Conservation (phyloP, 1,284 basidiomycete genomes). For the Cystobasidiaceae sp. region DNA sequence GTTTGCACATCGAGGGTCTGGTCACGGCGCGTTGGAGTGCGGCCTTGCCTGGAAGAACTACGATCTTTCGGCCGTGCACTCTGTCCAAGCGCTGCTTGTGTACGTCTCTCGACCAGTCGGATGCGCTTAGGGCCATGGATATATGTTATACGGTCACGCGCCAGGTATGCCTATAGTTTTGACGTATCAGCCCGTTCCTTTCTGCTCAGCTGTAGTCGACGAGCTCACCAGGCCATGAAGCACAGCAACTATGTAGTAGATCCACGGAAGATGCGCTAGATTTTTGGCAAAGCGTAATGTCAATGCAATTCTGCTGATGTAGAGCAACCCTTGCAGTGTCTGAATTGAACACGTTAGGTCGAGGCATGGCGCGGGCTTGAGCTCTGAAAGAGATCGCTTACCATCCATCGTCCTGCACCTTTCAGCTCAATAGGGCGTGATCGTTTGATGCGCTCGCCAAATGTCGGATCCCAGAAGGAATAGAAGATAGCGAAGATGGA, state of each 20-base stretch:
- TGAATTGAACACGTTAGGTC: background rate
- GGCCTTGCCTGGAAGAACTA: background rate
- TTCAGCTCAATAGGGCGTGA: background rate
- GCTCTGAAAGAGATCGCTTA: no score
- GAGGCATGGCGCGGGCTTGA: no score
- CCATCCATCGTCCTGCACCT: slow-evolving; percentile 10
- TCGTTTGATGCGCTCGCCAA: background rate
- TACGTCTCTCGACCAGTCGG: no score
- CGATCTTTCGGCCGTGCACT: no score
- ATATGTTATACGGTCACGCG: background rate
- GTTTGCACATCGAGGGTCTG: background rate
- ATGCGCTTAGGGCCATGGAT: background rate
- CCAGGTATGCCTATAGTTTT: no score
- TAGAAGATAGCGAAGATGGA: slow-evolving; percentile 29
- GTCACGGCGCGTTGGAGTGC: background rate
- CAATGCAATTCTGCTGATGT: no score
- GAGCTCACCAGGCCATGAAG: no score
- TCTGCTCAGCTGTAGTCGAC: no score
- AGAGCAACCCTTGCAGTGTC: background rate
- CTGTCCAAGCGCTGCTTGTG: no score
- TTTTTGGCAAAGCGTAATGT: no score
- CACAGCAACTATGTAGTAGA: background rate
- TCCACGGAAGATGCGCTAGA: no score
- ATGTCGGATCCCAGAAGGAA: slow-evolving; percentile 39
- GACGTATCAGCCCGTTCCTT: no score